Evolutionary conservation across 208 protist genomes (phyloP), one percentile per base, ranked within the genome.

Genomic region (Acanthamoeba royreba): DNA sequence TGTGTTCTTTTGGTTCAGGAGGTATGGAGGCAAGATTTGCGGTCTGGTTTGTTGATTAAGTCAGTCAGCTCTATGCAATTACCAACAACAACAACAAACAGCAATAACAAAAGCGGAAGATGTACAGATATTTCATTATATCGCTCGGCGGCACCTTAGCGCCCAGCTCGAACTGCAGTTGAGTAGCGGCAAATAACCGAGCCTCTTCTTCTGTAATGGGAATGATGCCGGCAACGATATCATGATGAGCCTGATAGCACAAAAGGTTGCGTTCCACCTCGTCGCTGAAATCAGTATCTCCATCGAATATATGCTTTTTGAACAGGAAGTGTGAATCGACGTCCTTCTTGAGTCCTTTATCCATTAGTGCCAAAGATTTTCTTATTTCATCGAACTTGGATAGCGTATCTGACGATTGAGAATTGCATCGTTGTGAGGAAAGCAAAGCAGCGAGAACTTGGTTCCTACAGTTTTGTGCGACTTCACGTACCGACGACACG

Each of bases 391-490:
- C 85, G 35, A 45, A 91, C 19, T 46, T 91, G 0, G 85, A 33
- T 19, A 91, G 19, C 47, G 85, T 91, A 31, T 91, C 85, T 91
- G 85, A n/a, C n/a, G n/a, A n/a, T n/a, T n/a, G n/a, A n/a, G n/a
- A n/a, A n/a, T 52, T 38, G 11, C 28, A 8, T n/a, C 25, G n/a
- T 38, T 28, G 33, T 79, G 28, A 1, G 38, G 66, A 31, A 28
- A 35, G 38, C n/a, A 83, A 42, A 33, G 52, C 81, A 89, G 22
- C 53, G 53, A 19, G 49, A 55, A 19, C 19, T 9, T 63, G 55
- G n/a, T n/a, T n/a, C n/a, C n/a, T n/a, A n/a, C n/a, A n/a, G n/a
- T n/a, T n/a, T n/a, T n/a, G n/a, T n/a, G n/a, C n/a, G n/a, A n/a
- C n/a, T n/a, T 63, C n/a, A 25, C n/a, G 58, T 38, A 69, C 58